Evolutionary conservation across 768 basidiomycete species (phyloP).

Genomic region (Candolleomyces efflorescens): DNA sequence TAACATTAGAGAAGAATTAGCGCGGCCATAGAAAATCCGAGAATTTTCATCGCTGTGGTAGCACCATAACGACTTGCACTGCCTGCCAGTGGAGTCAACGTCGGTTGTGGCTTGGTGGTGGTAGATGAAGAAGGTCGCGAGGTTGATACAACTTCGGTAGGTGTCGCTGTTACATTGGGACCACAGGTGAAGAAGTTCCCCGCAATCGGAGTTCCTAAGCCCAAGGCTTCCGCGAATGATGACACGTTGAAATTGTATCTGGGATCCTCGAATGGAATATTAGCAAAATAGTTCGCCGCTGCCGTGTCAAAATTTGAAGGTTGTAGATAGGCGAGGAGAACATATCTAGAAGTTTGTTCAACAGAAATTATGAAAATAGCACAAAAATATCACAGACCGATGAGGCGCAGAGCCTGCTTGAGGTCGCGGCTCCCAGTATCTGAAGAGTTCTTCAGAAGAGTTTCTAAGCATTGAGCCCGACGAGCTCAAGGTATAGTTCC

Average conservation of each 20-base stretch:
- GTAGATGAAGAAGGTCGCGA: slow-evolving; percentile 7
- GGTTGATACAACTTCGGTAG: too few species aligned
- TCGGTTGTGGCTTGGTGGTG: slow-evolving; percentile 4
- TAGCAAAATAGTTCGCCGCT: slow-evolving; percentile 27
- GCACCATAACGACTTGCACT: not conserved
- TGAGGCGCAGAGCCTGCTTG: slow-evolving; percentile 40
- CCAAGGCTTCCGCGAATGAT: slow-evolving; percentile 26
- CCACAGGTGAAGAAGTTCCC: slow-evolving; percentile 42
- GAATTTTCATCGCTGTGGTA: not conserved
- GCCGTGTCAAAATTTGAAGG: slow-evolving; percentile 26
- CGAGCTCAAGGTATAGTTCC: slow-evolving; percentile 30
- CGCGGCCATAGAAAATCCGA: slow-evolving; percentile 3
- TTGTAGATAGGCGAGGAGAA: slow-evolving; percentile 30
- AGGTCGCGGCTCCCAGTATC: slow-evolving; percentile 35
- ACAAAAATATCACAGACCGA: slow-evolving; percentile 25
- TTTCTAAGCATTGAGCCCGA: slow-evolving; percentile 28
- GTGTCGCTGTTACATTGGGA: slow-evolving; percentile 13
- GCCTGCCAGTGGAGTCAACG: slow-evolving; percentile 2
- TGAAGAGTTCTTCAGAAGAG: slow-evolving; percentile 33
- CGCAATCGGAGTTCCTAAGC: slow-evolving; percentile 33
- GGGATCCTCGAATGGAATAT: slow-evolving; percentile 1
- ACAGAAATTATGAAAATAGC: not conserved
- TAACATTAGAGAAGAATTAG: not conserved
- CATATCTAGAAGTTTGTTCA: slow-evolving; percentile 21
- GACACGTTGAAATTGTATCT: slow-evolving; percentile 36